A percentile compares a stretch with the other conserved stretches of the same genome.
Evolutionary conservation across 257 asterid genomes (phyloP).

Genomic region (Solanum acaule): DNA sequence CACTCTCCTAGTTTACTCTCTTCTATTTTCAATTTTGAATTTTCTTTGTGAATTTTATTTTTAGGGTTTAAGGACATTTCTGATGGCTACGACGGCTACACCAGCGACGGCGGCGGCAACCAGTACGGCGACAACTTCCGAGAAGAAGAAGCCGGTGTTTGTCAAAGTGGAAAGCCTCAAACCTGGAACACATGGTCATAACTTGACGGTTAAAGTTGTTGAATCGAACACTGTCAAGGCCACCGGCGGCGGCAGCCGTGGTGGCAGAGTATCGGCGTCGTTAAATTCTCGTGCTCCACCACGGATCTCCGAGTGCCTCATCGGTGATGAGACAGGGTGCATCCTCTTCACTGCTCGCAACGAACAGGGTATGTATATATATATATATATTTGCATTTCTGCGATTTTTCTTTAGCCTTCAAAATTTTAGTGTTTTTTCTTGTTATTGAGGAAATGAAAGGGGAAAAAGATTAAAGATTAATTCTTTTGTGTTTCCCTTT

Average conservation of each 20-base stretch:
- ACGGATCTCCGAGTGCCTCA: constrained; percentile 26
- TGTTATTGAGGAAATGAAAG: neutral
- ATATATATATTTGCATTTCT: neutral
- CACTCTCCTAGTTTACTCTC: neutral
- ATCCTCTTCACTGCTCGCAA: constrained; percentile 32
- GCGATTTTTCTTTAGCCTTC: neutral
- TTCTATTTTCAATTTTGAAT: neutral
- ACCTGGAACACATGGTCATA: constrained; percentile 41
- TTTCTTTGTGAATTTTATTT: neutral
- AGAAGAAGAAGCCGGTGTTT: constrained; percentile 36
- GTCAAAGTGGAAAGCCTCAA: constrained; percentile 28
- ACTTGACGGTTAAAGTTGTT: constrained; percentile 29
- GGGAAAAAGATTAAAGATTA: neutral
- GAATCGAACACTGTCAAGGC: constrained; percentile 16
- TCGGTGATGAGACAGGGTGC: constrained; percentile 30
- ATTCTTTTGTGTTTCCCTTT: neutral
- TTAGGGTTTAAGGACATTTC: constrained; percentile 9
- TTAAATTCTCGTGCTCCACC: constrained; percentile 14
- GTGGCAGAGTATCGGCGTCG: constrained; percentile 7
- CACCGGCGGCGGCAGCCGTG: constrained; percentile 2
- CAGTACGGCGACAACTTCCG: neutral
- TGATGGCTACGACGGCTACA: constrained; percentile 16
- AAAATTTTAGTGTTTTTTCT: neutral
- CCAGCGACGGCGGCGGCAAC: neutral
- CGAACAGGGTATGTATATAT: constrained; percentile 22